Evolutionary conservation across 2,329 filamentous ascomycete genomes (phyloP), one percentile per base, ranked within the genome.

Genomic region (Epicoccum sorghinum): DNA sequence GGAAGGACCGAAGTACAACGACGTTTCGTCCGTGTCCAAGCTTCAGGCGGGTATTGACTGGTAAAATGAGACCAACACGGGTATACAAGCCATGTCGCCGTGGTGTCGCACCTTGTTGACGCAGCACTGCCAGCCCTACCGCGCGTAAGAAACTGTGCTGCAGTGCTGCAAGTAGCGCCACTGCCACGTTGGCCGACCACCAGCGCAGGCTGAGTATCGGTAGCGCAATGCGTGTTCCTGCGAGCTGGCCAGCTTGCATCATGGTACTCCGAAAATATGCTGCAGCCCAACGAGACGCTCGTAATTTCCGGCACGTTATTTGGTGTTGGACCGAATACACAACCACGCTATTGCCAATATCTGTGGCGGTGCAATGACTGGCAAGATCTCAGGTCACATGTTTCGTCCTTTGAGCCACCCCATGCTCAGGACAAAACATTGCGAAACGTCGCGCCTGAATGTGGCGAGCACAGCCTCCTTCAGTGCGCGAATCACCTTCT

Each of bases 291-390:
- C 63, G 61, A 61, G 63, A 60, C 55, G 49, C 58, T 61, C 47
- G 35, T 43, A 52, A 41, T 37, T 33, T 52, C 55, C 52, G 37
- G 43, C 13, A 23, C 39, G 18, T 25, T 37, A 5, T 47, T 18
- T 36, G 32, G 29, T 9, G 27, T 33, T 52, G 30, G 46, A 45
- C 58, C 54, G 52, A 54, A 30, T 50, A 61, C 51, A 30, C 51
- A 47, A n/a, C 48, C 43, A 29, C 37, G 54, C 48, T 47, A 58
- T 61, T 49, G 48, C 47, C 50, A 41, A 57, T 40, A 33, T 40
- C 30, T 70, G 69, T 71, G 70, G 69, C 69, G 64, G 69, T 72
- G 69, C 68, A 68, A 5, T 23, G 22, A n/a, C 46, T 59, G 53
- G 50, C 47, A 51, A 62, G 44, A 58, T 44, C 60, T 54, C 33